Percentiles rank a stretch among this genome's conserved stretches.
These are phyloP conservation scores for Penicillium pancosmium DNA, from an alignment of 495 filamentous ascomycete genomes.

Conservation along the genomic window DNA sequence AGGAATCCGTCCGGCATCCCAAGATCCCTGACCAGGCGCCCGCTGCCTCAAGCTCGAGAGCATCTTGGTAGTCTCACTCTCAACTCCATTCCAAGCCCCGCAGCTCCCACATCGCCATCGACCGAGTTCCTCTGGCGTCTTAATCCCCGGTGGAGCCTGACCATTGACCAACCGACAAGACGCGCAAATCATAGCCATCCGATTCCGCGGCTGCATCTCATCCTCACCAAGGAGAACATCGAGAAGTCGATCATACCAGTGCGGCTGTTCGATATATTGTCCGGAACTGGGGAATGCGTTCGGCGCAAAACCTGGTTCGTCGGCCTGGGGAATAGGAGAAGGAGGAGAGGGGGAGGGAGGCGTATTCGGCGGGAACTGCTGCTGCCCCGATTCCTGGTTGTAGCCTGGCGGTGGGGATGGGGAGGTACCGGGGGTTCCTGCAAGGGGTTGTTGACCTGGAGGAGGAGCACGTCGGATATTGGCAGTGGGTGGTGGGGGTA, in stretches of 20 bases:
- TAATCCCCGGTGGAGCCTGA: constrained; percentile 87
- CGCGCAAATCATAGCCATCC: constrained; percentile 83
- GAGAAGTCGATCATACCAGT: constrained; percentile 93
- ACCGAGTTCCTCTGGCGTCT: constrained; percentile 76
- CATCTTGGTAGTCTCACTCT: constrained; percentile 69
- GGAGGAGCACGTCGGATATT: constrained; percentile 62
- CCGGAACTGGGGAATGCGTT: constrained; percentile 57
- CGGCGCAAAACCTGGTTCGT: constrained; percentile 59
- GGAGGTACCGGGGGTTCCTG: constrained; percentile 11
- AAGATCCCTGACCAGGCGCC: constrained; percentile 18
- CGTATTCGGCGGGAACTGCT: constrained; percentile 19
- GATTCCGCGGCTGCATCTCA: constrained; percentile 88
- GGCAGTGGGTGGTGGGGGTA: constrained; percentile 82
- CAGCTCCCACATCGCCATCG: constrained; percentile 89
- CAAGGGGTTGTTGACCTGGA: constrained; percentile 21
- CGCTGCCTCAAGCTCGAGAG: constrained; percentile 42
- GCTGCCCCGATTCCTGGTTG: constrained; percentile 11
- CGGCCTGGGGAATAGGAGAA: constrained; percentile 16
- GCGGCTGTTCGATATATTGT: constrained; percentile 53
- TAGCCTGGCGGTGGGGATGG: constrained; percentile 30
- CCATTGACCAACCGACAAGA: constrained; percentile 91
- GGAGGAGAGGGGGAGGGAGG: constrained; percentile 18
- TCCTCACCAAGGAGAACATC: constrained; percentile 95
- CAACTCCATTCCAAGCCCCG: constrained; percentile 79
- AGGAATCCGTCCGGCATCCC: constrained; percentile 25